A percentile compares a stretch with the other conserved stretches of the same genome.
Conservation (phyloP, 1,139 yeast species). For the Blastobotrys indianensis region DNA sequence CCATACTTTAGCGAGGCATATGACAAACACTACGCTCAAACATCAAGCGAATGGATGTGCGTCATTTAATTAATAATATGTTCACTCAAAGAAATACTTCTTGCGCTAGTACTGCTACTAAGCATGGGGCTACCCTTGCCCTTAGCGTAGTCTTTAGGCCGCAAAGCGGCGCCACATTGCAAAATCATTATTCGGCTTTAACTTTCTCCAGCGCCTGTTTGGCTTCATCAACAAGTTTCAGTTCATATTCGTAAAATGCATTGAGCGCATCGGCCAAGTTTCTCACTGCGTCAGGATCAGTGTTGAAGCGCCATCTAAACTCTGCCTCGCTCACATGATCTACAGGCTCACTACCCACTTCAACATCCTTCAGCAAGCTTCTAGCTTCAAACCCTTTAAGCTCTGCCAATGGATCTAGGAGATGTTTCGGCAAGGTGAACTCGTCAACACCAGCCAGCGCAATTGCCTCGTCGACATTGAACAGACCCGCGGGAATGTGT, state of each 20-base stretch:
- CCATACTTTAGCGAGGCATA: too few relatives aligned
- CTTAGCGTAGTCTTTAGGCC: too few relatives aligned
- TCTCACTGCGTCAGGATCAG: background rate
- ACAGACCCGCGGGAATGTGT: slow-evolving; percentile 31
- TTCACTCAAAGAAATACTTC: too few relatives aligned
- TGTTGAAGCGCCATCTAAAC: slow-evolving; percentile 1
- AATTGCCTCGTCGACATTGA: slow-evolving; percentile 26
- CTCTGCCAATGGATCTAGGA: background rate
- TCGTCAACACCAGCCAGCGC: slow-evolving; percentile 33
- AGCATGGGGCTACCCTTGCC: too few relatives aligned
- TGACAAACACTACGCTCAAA: too few relatives aligned
- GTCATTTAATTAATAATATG: too few relatives aligned
- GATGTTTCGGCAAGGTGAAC: slow-evolving; percentile 24
- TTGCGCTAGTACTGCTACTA: too few relatives aligned
- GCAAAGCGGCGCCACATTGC: too few relatives aligned
- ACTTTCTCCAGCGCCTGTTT: background rate
- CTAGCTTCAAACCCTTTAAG: background rate
- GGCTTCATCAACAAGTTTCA: slow-evolving; percentile 1
- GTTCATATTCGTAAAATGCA: slow-evolving; percentile 3
- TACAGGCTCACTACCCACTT: background rate
- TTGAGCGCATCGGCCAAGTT: slow-evolving; percentile 4
- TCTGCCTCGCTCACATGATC: background rate
- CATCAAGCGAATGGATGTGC: too few relatives aligned
- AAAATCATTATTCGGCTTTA: too few relatives aligned
- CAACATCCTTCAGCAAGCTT: background rate